Base-by-base conservation (phyloP, 306 rosid genomes). In the Lathyrus aphaca region DNA sequence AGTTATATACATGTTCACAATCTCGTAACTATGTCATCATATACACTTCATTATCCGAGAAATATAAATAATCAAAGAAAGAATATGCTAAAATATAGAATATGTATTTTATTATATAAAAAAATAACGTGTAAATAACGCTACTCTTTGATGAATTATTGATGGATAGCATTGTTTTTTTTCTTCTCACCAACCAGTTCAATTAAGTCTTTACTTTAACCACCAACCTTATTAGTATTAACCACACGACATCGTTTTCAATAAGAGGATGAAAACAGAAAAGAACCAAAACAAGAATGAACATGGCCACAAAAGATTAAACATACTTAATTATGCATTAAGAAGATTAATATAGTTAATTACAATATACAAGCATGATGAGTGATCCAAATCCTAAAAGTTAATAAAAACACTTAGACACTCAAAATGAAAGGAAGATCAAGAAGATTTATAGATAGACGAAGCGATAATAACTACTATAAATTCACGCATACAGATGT, bases 311-410 rank as follows among this genome's bases (percentile, higher is more conserved):
- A 17, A 32, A 50, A 60, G 29, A 69, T 69, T 43, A 29, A 18
- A 29, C 42, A 10, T 53, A 39, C n/a, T 54, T 54, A 21, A 18
- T 27, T 21, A 54, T 54, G 61, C 17, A 5, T 45, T 56, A 43
- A 18, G n/a, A 53, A 2, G 16, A 61, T 43, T 35, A 17, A 25
- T 30, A 44, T 11, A 54, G 38, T 44, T 37, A 29, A 21, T 23
- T 71, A 71, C 73, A 65, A 27, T 35, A 32, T 39, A 63, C 2
- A 39, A 56, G 60, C 64, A 29, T 30, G 11, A 68, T 5, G 25
- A 59, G 80, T 29, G 80, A 48, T 72, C 72, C 82, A 81, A 42
- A 72, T 45, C 57, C 12, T 30, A 74, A 73, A 80, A 50, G 59
- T 51, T 23, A 54, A 50, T 9, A 50, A 50, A 45, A 53, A 53